Percentiles rank a stretch among this genome's conserved stretches.
phyloP scores from a whole-genome alignment of 257 asterid genomes.

The Mitragyna speciosa region DNA sequence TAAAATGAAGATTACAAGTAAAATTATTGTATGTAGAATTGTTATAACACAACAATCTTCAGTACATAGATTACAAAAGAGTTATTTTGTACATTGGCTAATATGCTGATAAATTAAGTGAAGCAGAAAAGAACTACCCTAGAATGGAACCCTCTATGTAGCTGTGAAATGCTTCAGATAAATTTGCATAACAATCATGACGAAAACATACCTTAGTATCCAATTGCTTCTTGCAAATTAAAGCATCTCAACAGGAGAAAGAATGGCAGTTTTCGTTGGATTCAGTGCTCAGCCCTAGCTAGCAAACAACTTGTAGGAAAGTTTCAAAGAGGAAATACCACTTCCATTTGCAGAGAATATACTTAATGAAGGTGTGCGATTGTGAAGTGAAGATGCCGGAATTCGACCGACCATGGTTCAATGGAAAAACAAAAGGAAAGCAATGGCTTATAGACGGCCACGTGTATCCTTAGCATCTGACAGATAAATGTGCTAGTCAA shows the following conservation, averaged over 20 bases:
- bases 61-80: background rate
- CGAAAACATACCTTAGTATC: background rate
- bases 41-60: background rate
- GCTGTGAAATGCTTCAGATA: background rate
- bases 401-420: constrained; percentile 49
- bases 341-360: constrained; percentile 34
- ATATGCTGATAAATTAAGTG: background rate
- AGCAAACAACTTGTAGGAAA: constrained; percentile 3
- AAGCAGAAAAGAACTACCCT: background rate
- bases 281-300: constrained; percentile 3
- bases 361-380: constrained; percentile 29
- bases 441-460: constrained; percentile 52
- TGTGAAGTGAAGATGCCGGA: constrained; percentile 50
- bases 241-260: background rate
- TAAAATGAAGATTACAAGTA: background rate
- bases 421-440: constrained; percentile 33
- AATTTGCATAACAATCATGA: background rate
- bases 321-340: constrained; percentile 22
- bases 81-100: background rate
- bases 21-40: background rate
- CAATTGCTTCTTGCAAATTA: background rate
- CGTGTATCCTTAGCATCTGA: constrained; percentile 43
- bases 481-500: constrained; percentile 36
- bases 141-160: background rate
- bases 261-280: background rate